These are phyloP conservation scores for Lactifluus piperatus DNA, from an alignment of 768 basidiomycete genomes.

Conservation along the genomic window DNA sequence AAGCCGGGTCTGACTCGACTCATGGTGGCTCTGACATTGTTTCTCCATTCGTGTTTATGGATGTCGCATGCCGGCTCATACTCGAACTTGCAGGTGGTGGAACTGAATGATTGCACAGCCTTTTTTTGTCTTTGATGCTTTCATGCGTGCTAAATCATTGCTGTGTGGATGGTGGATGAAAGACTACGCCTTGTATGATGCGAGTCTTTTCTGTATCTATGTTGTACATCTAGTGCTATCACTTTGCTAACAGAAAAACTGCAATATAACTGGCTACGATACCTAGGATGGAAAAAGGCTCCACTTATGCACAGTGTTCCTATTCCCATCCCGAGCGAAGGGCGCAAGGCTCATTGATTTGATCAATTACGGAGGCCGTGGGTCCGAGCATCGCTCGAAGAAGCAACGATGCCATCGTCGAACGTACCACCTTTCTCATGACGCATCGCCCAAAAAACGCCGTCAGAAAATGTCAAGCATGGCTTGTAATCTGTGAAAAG, in stretches of 20 bases:
- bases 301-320: too few relatives aligned
- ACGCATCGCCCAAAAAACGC: too few relatives aligned
- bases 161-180: slow-evolving; percentile 4
- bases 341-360: too few relatives aligned
- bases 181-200: slow-evolving; percentile 6
- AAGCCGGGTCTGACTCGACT: slow-evolving; percentile 48
- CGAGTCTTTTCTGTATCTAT: slow-evolving; percentile 13
- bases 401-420: too few relatives aligned
- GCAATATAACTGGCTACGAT: not conserved
- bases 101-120: not conserved
- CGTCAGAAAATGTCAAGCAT: too few relatives aligned
- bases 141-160: slow-evolving; percentile 5
- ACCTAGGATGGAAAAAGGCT: not conserved
- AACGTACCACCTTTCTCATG: too few relatives aligned
- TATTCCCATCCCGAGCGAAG: too few relatives aligned
- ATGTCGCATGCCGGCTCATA: slow-evolving; percentile 89
- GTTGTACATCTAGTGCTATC: slow-evolving; percentile 13
- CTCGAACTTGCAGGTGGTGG: slow-evolving; percentile 80
- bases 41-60: slow-evolving; percentile 93
- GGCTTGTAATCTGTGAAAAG: too few relatives aligned
- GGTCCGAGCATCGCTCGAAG: too few relatives aligned
- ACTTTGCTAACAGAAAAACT: not conserved
- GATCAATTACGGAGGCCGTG: too few relatives aligned
- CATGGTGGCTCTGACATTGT: slow-evolving; percentile 54
- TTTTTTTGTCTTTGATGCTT: not conserved